Evolutionary conservation across 306 rosid species (phyloP).

Genomic region (Gynostemma pentaphyllum): DNA sequence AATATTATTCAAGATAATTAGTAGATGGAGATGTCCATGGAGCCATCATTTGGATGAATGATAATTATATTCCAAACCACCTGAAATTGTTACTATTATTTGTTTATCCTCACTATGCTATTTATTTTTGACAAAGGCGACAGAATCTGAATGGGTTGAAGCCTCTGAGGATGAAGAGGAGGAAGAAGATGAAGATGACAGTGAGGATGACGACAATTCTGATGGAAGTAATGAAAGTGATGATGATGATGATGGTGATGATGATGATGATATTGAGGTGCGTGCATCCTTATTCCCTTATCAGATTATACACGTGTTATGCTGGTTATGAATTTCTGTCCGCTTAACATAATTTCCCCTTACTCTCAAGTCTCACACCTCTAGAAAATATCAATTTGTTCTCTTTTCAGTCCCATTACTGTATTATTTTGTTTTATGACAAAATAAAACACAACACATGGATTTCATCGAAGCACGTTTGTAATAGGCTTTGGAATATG

Average conservation of each 20-base stretch:
- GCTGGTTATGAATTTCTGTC: background rate
- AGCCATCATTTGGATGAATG: background rate
- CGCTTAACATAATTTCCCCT: background rate
- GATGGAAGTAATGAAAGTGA: conserved; percentile 43
- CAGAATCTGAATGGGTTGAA: conserved; percentile 95
- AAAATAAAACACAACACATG: too few species aligned
- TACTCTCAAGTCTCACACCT: background rate
- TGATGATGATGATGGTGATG: conserved; percentile 56
- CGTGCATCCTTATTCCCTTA: conserved; percentile 19
- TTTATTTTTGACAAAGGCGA: conserved; percentile 38
- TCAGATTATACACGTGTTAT: background rate
- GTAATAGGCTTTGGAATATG: background rate
- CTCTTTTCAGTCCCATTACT: background rate
- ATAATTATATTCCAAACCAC: conserved; percentile 6
- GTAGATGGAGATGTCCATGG: background rate
- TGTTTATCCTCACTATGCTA: conserved; percentile 14
- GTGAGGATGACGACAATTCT: conserved; percentile 29
- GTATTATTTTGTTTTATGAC: background rate
- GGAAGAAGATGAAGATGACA: conserved; percentile 50
- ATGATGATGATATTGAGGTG: conserved; percentile 46
- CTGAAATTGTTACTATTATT: conserved; percentile 12
- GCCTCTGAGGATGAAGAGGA: conserved; percentile 71
- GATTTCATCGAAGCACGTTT: too few species aligned
- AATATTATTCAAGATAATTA: background rate
- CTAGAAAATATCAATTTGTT: background rate